These are phyloP conservation scores for Aleurites moluccanus DNA, from an alignment of 441 rosid species.

Conservation along the genomic window DNA sequence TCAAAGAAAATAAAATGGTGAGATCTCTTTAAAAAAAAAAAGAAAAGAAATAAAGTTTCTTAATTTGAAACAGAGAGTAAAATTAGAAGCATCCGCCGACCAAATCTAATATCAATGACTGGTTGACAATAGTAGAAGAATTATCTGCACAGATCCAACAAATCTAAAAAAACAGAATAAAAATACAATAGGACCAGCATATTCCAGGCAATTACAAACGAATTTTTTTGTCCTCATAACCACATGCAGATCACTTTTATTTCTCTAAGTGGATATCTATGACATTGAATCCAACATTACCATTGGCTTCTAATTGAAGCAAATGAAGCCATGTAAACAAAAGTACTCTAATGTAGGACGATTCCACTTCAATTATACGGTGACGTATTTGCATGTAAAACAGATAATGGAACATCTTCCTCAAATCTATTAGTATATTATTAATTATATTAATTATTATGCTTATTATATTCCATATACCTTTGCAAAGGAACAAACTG, in stretches of 20 bases:
- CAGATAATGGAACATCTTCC: background rate
- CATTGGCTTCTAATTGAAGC: background rate
- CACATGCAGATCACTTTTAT: background rate
- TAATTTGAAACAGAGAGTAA: no score
- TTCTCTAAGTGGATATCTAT: background rate
- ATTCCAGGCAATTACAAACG: background rate
- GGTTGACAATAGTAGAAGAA: background rate
- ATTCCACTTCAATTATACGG: background rate
- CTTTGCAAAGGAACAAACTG: slow-evolving; percentile 8
- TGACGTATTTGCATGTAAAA: background rate
- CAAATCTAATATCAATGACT: background rate
- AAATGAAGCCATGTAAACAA: background rate
- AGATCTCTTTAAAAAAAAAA: no score
- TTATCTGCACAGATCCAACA: background rate
- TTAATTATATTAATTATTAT: background rate
- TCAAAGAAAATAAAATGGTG: no score
- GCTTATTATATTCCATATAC: slow-evolving; percentile 9
- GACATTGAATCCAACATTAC: no score
- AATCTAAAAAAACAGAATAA: slow-evolving; percentile 13
- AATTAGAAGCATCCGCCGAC: no score
- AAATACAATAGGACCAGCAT: background rate
- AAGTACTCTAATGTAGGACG: background rate
- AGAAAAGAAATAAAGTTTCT: background rate
- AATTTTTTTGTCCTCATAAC: background rate
- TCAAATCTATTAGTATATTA: no score